Evolutionary conservation across 2,329 filamentous ascomycete species (phyloP), one percentile per base, ranked within the genome.

Genomic region (Phialophora tarda): DNA sequence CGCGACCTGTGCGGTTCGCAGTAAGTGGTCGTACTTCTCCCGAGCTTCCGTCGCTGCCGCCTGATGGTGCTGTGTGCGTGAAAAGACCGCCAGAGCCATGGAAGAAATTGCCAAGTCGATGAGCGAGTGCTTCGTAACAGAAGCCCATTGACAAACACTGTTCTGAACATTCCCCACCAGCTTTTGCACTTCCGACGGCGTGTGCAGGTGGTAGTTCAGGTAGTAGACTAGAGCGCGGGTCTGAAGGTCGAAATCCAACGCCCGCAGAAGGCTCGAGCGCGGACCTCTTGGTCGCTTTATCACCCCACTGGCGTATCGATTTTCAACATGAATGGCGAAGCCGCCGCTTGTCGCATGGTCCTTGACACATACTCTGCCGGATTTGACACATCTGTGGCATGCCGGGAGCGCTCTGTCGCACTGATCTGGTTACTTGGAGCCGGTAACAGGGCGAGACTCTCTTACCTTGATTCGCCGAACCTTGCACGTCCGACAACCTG

Each of bases 251-350:
- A 69, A 41, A 5, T 64, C n/a, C 26, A 38, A 41, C 11, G 70
- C 64, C 14, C 54, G 62, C 23, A 62, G 60, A 17, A 71, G n/a
- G 32, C 41, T 71, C 47, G 75, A 71, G 30, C 75, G 75, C 47
- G 75, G 75, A n/a, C 75, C 75, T 70, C 75, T 67, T 17, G 75
- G 75, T 2, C 75, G 74, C 58, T 76, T 76, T n/a, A 24, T 64
- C 34, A 70, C 56, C 4, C 75, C 75, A 48, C 72, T 75, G 53
- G 74, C 75, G 55, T 74, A 77, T 4, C 30, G 51, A 32, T 75
- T 77, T 60, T 77, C 75, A 41, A 68, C 30, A 48, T 76, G 73
- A 44, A 75, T 63, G n/a, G 34, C 59, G 17, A 65, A 62, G 32
- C 63, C 62, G 21, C 64, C 48, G 41, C 57, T 60, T n/a, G 24